Conservation (phyloP, 2,329 filamentous ascomycete genomes). For the Colletotrichum caudatum region DNA sequence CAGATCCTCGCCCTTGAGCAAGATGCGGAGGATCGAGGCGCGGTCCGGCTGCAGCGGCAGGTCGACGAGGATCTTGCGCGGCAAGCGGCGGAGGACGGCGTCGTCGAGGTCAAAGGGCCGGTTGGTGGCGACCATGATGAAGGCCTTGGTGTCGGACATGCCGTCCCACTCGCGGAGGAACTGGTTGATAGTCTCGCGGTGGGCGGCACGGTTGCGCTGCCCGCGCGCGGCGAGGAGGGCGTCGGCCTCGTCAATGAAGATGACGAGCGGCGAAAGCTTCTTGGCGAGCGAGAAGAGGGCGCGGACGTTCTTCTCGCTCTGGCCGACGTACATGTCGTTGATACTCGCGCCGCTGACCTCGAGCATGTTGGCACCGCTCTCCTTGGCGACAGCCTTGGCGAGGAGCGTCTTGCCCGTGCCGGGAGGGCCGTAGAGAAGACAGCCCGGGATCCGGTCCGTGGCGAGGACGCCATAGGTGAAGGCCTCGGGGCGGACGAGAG, state of each 20-base stretch:
- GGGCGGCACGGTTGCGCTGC: slow-evolving; percentile 74
- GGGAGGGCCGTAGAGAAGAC: slow-evolving; percentile 88
- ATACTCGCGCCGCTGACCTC: slow-evolving; percentile 92
- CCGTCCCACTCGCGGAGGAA: slow-evolving; percentile 98
- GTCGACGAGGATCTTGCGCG: slow-evolving; percentile 79
- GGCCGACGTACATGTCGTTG: slow-evolving; percentile 96
- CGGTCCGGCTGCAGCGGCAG: slow-evolving; percentile 76
- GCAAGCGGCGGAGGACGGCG: slow-evolving; percentile 81
- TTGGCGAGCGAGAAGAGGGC: slow-evolving; percentile 92
- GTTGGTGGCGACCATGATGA: slow-evolving; percentile 99
- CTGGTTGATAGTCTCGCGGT: slow-evolving; percentile 94
- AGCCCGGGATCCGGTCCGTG: slow-evolving; percentile 89
- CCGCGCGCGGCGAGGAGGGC: slow-evolving; percentile 86
- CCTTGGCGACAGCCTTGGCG: slow-evolving; percentile 76
- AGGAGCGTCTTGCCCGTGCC: slow-evolving; percentile 81
- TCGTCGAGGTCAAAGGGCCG: slow-evolving; percentile 95
- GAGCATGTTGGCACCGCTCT: slow-evolving; percentile 78
- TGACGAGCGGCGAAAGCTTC: slow-evolving; percentile 90
- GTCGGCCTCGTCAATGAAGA: slow-evolving; percentile 98
- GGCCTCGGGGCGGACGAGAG: slow-evolving; percentile 89
- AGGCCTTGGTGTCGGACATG: slow-evolving; percentile 82
- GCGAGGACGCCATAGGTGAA: slow-evolving; percentile 95
- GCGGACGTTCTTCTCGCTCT: slow-evolving; percentile 95
- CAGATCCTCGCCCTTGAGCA: slow-evolving; percentile 76
- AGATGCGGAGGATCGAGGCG: slow-evolving; percentile 76